phyloP scores from a whole-genome alignment of 192 early-diverging fungal species.

The Linnemannia exigua region DNA sequence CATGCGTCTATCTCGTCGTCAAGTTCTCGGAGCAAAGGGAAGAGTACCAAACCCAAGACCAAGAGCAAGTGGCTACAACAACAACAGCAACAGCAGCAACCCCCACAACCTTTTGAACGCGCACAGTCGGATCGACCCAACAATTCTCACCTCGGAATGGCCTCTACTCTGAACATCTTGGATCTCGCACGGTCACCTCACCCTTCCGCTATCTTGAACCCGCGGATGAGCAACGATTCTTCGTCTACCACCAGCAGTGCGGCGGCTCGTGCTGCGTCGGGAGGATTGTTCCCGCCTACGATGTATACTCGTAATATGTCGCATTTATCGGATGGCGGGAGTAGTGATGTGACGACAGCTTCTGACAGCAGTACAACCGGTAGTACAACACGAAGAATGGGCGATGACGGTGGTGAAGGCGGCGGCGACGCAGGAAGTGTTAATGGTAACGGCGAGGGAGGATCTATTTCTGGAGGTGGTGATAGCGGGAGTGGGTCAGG shows the following conservation, averaged over 20 bases:
- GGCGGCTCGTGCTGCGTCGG: constrained; percentile 17
- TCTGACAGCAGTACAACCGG: constrained; percentile 37
- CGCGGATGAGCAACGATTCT: constrained; percentile 20
- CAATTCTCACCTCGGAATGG: constrained; percentile 19
- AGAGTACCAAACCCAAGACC: constrained; percentile 13
- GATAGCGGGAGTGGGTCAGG: background rate
- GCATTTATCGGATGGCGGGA: constrained; percentile 29
- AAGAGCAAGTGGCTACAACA: constrained; percentile 20
- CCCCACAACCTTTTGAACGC: constrained; percentile 12
- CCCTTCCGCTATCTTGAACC: background rate
- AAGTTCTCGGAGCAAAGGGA: constrained; percentile 17
- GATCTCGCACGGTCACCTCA: background rate
- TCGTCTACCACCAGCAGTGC: constrained; percentile 21
- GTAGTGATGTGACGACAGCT: constrained; percentile 37
- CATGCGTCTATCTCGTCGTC: background rate
- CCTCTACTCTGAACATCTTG: constrained; percentile 1
- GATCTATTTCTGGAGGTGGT: constrained; percentile 1
- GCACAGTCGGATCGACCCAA: constrained; percentile 22
- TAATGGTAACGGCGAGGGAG: background rate
- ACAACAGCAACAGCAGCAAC: background rate
- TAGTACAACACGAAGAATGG: background rate
- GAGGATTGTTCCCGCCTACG: constrained; percentile 29
- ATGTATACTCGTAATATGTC: constrained; percentile 29
- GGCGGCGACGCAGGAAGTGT: background rate
- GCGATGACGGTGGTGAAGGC: background rate